Evolutionary conservation across 2,329 filamentous ascomycete genomes (phyloP), one percentile per base, ranked within the genome.

Genomic region (Colletotrichum tabaci): DNA sequence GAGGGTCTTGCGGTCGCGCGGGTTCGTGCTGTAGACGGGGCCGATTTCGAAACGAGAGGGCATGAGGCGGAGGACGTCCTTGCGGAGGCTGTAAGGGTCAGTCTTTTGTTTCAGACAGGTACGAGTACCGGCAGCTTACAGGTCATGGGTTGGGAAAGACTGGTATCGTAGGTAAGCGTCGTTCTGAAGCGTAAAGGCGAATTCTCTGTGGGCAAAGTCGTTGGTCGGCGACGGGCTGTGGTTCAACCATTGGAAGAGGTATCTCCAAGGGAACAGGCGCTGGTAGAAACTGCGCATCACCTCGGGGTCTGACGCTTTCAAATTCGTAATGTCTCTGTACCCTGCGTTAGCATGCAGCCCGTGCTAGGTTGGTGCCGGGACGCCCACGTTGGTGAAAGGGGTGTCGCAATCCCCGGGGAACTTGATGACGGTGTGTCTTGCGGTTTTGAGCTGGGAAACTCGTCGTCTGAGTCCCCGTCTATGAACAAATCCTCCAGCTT

Each of bases 1-100:
- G 44, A 98, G 83, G 0, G 92, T 92, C 84, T 98, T 99, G 78
- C 96, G 92, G 77, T 99, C 96, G 76, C 95, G 92, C 0, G 96
- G 96, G 80, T 98, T 98, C 57, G 95, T 93, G 63, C 89, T 94
- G 84, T 99, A 99, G 60, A 98, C 93, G n/a, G 96, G 96, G 0
- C 96, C 96, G 77, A 99, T 98, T 86, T 99, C 96, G 85, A 99
- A 98, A 82, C 96, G 94, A 2, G 94, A 93, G 3, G 96, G 96
- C 78, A 97, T 94, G 75, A 96, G 89, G 55, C 92, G 91, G 5
- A 99, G 87, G 66, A 98, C 94, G 76, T 98, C 95, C 82, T 98
- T 98, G 46, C 95, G 94, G 52, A 99, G 89, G 1, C 92, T 94
- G 61, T 2, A 18, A 53, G 4, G 44, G 35, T 72, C 9, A 66